Evolutionary conservation across 2,329 filamentous ascomycete species (phyloP).

Genomic region (Calycina marina): DNA sequence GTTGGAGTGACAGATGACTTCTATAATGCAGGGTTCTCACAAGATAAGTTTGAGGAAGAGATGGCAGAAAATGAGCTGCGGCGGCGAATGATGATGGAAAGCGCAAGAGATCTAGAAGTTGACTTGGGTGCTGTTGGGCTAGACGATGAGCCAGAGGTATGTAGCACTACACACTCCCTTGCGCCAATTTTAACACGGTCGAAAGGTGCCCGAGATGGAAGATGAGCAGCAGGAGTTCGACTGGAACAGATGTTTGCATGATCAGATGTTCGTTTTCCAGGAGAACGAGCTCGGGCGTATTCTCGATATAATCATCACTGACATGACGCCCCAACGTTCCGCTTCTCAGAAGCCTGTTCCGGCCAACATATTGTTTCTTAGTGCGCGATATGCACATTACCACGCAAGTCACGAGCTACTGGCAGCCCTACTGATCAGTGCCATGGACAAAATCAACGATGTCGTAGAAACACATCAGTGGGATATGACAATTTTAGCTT

Average conservation of each 20-base stretch:
- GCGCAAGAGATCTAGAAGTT: conserved; percentile 89
- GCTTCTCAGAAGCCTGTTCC: conserved; percentile 96
- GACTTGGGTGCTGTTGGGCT: conserved; percentile 91
- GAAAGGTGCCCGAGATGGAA: conserved; percentile 55
- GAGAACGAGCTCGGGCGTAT: conserved; percentile 85
- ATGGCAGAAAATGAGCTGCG: conserved; percentile 94
- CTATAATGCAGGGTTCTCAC: conserved; percentile 80
- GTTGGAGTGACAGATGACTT: conserved; percentile 78
- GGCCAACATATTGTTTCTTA: conserved; percentile 92
- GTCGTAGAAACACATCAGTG: conserved; percentile 93
- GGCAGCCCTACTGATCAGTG: conserved; percentile 63
- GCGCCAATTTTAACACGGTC: conserved; percentile 18
- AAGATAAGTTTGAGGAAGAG: conserved; percentile 92
- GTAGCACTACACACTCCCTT: conserved; percentile 14
- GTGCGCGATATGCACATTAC: conserved; percentile 91
- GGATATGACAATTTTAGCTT: conserved; percentile 98
- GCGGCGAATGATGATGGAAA: conserved; percentile 98
- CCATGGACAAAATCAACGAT: conserved; percentile 93
- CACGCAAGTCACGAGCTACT: conserved; percentile 80
- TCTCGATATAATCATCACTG: conserved; percentile 88
- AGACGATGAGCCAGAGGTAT: conserved; percentile 85
- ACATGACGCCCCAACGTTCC: conserved; percentile 92
- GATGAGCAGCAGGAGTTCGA: conserved; percentile 91
- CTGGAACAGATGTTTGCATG: conserved; percentile 85
- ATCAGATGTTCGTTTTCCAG: conserved; percentile 99